Conservation (phyloP, 176 grass and related monocot species). For the Zizania latifolia region DNA sequence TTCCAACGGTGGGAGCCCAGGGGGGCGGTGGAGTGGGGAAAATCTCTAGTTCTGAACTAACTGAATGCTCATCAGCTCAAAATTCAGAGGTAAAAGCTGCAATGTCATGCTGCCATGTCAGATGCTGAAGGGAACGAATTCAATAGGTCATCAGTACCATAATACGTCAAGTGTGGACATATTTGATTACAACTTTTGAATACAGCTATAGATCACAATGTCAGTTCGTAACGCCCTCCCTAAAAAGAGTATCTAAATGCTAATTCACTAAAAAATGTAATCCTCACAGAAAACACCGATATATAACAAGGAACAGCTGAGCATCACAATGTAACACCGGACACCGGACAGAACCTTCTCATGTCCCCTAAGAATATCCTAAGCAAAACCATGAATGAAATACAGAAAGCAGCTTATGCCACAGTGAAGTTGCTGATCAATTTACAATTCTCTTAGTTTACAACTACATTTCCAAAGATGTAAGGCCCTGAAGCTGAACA, state of each 20-base stretch:
- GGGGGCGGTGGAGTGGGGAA: not conserved
- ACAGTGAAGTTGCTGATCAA: not conserved
- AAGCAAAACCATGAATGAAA: not conserved
- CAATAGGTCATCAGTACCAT: not conserved
- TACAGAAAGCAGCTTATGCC: not conserved
- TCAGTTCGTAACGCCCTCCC: not conserved
- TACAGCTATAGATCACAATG: not conserved
- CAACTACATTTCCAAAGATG: not conserved
- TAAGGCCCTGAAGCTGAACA: conserved; percentile 1
- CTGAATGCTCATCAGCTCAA: not conserved
- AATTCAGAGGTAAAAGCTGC: not conserved
- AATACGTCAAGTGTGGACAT: not conserved
- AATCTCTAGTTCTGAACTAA: too few species aligned
- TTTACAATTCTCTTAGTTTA: conserved; percentile 34
- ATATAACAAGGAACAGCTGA: not conserved
- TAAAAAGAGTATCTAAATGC: not conserved
- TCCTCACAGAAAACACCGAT: not conserved
- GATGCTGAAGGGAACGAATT: not conserved
- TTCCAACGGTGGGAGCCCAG: not conserved
- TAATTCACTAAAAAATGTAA: not conserved
- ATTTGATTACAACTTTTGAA: not conserved
- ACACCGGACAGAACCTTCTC: not conserved
- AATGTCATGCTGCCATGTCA: not conserved
- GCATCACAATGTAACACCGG: not conserved
- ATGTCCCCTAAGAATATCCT: not conserved